Evolutionary conservation across 345 rosid genomes (phyloP).

Genomic region (Pugionium cornutum): DNA sequence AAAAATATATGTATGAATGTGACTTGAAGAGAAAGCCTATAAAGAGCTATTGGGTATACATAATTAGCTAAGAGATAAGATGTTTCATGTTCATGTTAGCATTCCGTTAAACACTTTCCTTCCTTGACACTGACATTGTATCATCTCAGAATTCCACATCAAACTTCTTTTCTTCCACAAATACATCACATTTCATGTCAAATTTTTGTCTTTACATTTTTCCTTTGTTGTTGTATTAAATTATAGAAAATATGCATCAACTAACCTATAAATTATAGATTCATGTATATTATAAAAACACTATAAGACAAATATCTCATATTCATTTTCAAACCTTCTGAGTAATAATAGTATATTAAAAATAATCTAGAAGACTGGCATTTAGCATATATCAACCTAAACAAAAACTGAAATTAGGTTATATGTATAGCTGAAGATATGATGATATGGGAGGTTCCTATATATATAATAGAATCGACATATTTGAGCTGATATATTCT

Average conservation of each 20-base stretch:
- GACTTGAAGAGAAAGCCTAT: background rate
- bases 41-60: conserved; percentile 2
- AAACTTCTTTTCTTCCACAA: conserved; percentile 7
- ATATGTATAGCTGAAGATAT: background rate
- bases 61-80: conserved; percentile 12
- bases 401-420: background rate
- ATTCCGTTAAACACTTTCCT: conserved; percentile 27
- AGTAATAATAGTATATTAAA: background rate
- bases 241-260: no score
- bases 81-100: conserved; percentile 29
- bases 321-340: background rate
- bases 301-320: background rate
- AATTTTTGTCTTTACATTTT: background rate
- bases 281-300: no score
- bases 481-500: background rate
- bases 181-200: background rate
- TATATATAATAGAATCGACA: background rate
- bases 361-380: background rate
- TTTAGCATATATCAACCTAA: conserved; percentile 1
- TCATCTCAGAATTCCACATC: conserved; percentile 14
- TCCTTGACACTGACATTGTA: conserved; percentile 31
- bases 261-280: no score
- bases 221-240: background rate
- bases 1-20: conserved; percentile 19
- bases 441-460: background rate